A percentile compares a stretch with the other conserved stretches of the same genome.
phyloP scores from a whole-genome alignment of 768 basidiomycete species.

The Serendipita sp. region DNA sequence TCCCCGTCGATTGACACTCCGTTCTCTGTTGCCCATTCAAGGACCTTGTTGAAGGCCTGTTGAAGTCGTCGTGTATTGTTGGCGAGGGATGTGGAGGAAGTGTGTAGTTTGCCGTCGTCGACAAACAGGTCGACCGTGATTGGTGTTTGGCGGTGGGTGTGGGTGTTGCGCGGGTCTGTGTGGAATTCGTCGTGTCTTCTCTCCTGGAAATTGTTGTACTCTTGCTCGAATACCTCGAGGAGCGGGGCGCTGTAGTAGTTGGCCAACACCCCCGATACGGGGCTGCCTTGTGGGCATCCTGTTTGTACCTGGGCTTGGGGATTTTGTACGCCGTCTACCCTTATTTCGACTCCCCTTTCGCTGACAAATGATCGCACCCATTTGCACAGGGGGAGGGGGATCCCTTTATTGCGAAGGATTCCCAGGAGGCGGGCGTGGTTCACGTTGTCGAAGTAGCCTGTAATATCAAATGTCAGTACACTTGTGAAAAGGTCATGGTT shows the following conservation, averaged over 20 bases:
- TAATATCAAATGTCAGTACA: not conserved
- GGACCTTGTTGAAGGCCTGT: not conserved
- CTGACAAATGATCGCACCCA: not conserved
- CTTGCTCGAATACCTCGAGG: not conserved
- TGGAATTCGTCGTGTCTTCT: too few species aligned
- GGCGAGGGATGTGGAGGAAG: constrained; percentile 6
- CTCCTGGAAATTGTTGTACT: too few species aligned
- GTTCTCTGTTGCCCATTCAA: not conserved
- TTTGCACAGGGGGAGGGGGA: not conserved
- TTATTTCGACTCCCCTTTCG: not conserved
- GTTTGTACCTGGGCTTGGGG: not conserved
- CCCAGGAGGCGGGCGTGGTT: not conserved
- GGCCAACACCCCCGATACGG: not conserved
- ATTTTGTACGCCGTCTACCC: not conserved
- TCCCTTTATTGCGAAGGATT: not conserved
- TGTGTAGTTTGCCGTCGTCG: constrained; percentile 10
- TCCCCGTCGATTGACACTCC: constrained; percentile 6
- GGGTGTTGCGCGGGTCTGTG: too few species aligned
- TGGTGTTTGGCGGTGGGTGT: not conserved
- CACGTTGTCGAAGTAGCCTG: not conserved
- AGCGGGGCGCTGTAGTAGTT: not conserved
- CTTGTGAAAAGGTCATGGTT: not conserved
- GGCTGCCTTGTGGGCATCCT: not conserved
- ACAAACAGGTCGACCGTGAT: not conserved
- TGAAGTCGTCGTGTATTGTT: constrained; percentile 2